Conservation (phyloP, 768 basidiomycete species). For the Pisolithus microcarpus region DNA sequence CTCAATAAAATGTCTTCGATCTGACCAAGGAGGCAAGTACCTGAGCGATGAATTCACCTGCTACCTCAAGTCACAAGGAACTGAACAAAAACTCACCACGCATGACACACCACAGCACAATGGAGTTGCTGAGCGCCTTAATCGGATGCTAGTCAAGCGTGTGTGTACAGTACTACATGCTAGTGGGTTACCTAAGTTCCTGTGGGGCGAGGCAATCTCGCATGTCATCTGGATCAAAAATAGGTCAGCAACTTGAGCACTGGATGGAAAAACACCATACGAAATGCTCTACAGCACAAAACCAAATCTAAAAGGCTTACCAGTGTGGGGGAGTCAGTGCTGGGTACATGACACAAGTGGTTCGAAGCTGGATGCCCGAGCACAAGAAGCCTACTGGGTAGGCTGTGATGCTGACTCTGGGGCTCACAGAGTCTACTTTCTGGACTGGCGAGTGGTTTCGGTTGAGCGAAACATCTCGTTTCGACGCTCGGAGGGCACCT, state of each 20-base stretch:
- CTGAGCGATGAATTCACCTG: neutral
- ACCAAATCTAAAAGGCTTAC: neutral
- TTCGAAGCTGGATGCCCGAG: neutral
- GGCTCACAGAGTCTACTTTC: neutral
- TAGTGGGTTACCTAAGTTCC: constrained; percentile 9
- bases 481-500: too few relatives aligned
- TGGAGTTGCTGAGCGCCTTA: constrained; percentile 23
- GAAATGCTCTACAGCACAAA: neutral
- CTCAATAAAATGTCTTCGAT: neutral
- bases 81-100: constrained; percentile 2
- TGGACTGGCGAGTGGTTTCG: neutral
- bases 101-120: constrained; percentile 22
- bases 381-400: neutral
- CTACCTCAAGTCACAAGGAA: constrained; percentile 2
- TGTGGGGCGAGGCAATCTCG: constrained; percentile 16
- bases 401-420: neutral
- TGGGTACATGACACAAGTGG: neutral
- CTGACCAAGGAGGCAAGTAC: constrained; percentile 11
- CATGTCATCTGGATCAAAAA: neutral
- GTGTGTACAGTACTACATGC: constrained; percentile 18
- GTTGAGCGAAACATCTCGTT: constrained; percentile 4
- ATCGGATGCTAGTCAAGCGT: constrained; percentile 18
- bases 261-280: neutral
- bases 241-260: neutral
- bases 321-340: neutral